Evolutionary conservation across 345 rosid species (phyloP).

Genomic region (Euphorbia peplus): DNA sequence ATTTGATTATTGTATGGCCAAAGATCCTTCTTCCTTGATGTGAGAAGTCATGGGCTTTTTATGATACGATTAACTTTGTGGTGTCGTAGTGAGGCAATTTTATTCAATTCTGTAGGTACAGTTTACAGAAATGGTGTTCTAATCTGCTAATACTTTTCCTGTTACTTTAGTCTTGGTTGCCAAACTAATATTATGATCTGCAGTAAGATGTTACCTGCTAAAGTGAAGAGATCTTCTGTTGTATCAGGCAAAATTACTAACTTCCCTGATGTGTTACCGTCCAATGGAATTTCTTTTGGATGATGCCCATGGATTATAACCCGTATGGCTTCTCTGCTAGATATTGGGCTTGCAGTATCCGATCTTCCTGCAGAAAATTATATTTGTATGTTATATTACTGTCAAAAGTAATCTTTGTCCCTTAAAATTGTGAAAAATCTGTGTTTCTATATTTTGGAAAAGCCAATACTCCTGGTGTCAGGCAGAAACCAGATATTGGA

Average conservation of each 20-base stretch:
- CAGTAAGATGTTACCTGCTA: conserved; percentile 58
- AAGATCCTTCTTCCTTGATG: not conserved
- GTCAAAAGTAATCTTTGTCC: not conserved
- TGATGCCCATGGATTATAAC: conserved; percentile 72
- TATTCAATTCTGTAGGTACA: not conserved
- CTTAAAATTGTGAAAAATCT: not conserved
- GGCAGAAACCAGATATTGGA: not conserved
- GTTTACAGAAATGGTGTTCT: not conserved
- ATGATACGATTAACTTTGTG: not conserved
- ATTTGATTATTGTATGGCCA: not conserved
- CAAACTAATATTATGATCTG: not conserved
- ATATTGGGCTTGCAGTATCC: conserved; percentile 23
- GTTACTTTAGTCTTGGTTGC: not conserved
- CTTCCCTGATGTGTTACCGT: conserved; percentile 45
- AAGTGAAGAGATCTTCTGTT: conserved; percentile 52
- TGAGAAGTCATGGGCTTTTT: not conserved
- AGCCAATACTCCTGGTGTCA: not conserved
- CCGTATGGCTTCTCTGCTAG: conserved; percentile 38
- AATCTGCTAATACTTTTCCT: not conserved
- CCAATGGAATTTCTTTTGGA: conserved; percentile 44
- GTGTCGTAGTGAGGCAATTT: not conserved
- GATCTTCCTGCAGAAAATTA: conserved; percentile 38
- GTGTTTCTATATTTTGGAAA: not conserved
- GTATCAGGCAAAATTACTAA: conserved; percentile 70
- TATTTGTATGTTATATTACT: not conserved